Evolutionary conservation across 2,329 filamentous ascomycete species (phyloP).

Genomic region (Thermomyces lanuginosus): DNA sequence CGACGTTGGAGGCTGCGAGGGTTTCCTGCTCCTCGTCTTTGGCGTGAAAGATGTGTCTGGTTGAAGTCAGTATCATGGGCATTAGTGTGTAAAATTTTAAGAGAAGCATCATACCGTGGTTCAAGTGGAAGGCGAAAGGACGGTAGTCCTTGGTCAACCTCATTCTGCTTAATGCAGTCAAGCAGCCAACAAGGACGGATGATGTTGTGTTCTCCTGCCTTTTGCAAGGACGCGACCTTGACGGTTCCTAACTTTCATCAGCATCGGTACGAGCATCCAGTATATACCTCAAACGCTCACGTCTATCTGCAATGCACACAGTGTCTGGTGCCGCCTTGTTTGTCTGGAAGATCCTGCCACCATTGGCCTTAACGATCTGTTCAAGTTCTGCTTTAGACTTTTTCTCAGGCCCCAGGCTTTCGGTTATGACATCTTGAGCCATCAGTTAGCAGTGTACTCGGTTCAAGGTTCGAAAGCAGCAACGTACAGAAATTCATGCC

Average conservation of each 20-base stretch:
- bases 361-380: constrained; percentile 63
- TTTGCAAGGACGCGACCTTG: constrained; percentile 69
- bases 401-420: constrained; percentile 51
- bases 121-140: constrained; percentile 50
- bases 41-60: constrained; percentile 57
- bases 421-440: constrained; percentile 49
- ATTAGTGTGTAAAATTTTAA: too few species aligned
- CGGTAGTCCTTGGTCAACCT: constrained; percentile 36
- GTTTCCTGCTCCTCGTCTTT: constrained; percentile 39
- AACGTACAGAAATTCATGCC: constrained; percentile 55
- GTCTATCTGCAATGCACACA: constrained; percentile 65
- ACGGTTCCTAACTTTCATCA: constrained; percentile 42
- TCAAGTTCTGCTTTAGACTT: constrained; percentile 68
- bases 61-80: constrained; percentile 12
- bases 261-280: constrained; percentile 3
- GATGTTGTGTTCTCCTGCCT: constrained; percentile 53
- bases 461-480: not conserved
- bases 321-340: constrained; percentile 46
- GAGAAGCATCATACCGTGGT: constrained; percentile 32
- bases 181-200: constrained; percentile 67
- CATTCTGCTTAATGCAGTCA: constrained; percentile 53
- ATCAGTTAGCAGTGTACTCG: constrained; percentile 6
- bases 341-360: constrained; percentile 62
- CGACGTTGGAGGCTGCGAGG: constrained; percentile 46
- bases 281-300: constrained; percentile 15